phyloP scores from a whole-genome alignment of 2,329 filamentous ascomycete genomes.

The Alternaria burnsii region DNA sequence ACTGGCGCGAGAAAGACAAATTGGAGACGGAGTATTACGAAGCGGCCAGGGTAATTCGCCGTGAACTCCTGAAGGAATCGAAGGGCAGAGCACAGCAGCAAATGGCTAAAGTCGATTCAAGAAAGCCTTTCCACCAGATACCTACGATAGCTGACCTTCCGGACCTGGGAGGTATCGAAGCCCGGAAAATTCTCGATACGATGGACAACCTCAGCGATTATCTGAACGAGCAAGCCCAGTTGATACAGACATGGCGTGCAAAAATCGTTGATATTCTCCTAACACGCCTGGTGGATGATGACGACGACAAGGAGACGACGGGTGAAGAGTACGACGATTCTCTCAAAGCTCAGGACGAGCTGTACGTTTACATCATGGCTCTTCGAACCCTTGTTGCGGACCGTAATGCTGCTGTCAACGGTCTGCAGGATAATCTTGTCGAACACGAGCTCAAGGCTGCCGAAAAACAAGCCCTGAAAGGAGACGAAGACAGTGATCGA shows the following conservation, averaged over 20 bases:
- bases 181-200: slow-evolving; percentile 69
- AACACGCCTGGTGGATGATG: slow-evolving; percentile 82
- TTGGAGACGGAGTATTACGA: slow-evolving; percentile 79
- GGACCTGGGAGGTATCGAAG: slow-evolving; percentile 75
- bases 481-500: slow-evolving; percentile 60
- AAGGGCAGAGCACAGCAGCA: slow-evolving; percentile 67
- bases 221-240: slow-evolving; percentile 75
- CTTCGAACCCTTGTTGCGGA: slow-evolving; percentile 80
- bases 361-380: slow-evolving; percentile 85
- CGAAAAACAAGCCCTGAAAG: slow-evolving; percentile 66
- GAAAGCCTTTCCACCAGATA: slow-evolving; percentile 34
- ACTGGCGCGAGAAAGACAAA: slow-evolving; percentile 72
- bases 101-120: slow-evolving; percentile 64
- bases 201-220: slow-evolving; percentile 70
- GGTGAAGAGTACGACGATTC: slow-evolving; percentile 92
- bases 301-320: slow-evolving; percentile 74
- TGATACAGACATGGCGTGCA: slow-evolving; percentile 78
- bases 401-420: slow-evolving; percentile 77
- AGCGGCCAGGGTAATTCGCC: slow-evolving; percentile 76
- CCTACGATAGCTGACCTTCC: slow-evolving; percentile 62
- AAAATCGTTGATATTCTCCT: slow-evolving; percentile 75
- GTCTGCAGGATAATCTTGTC: slow-evolving; percentile 77
- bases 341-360: slow-evolving; percentile 84
- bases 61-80: slow-evolving; percentile 74
- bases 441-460: slow-evolving; percentile 75